Conservation (phyloP, 495 filamentous ascomycete species). For the Lasiosphaeria miniovina region DNA sequence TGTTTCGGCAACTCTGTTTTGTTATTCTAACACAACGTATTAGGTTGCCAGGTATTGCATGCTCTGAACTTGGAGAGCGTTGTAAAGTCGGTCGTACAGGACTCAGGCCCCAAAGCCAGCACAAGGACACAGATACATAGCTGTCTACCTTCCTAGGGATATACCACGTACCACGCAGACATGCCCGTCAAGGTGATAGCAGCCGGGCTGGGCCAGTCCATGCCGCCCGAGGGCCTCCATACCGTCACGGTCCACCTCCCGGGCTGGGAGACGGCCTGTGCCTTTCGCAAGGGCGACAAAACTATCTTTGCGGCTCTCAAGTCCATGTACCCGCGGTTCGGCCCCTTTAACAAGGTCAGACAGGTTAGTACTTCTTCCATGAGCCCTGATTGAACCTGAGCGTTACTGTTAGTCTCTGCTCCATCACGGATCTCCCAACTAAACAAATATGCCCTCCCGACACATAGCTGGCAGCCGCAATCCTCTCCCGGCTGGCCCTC, state of each 20-base stretch:
- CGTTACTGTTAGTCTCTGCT: no score
- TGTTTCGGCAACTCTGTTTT: no score
- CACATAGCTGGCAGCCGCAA: conserved; percentile 25
- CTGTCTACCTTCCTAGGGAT: no score
- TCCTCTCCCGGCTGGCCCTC: conserved; percentile 25
- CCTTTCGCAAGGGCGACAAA: conserved; percentile 32
- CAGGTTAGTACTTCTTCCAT: neutral
- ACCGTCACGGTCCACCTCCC: conserved; percentile 38
- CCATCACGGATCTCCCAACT: no score
- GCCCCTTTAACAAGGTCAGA: conserved; percentile 26
- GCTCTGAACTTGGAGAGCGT: no score
- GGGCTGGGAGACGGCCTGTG: conserved; percentile 30
- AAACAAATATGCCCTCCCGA: neutral
- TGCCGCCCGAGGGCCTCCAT: conserved; percentile 43
- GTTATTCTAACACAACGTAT: no score
- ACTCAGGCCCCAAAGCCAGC: neutral
- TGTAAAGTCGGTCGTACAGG: no score
- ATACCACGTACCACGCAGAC: neutral
- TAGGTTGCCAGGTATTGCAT: no score
- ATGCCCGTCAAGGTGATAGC: conserved; percentile 35
- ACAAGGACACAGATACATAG: neutral
- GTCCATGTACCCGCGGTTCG: conserved; percentile 45
- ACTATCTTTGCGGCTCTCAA: conserved; percentile 25
- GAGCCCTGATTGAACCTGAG: no score
- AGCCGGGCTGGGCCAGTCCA: conserved; percentile 35